Evolutionary conservation across 306 rosid species (phyloP).

Genomic region (Pterocarpus santalinus): DNA sequence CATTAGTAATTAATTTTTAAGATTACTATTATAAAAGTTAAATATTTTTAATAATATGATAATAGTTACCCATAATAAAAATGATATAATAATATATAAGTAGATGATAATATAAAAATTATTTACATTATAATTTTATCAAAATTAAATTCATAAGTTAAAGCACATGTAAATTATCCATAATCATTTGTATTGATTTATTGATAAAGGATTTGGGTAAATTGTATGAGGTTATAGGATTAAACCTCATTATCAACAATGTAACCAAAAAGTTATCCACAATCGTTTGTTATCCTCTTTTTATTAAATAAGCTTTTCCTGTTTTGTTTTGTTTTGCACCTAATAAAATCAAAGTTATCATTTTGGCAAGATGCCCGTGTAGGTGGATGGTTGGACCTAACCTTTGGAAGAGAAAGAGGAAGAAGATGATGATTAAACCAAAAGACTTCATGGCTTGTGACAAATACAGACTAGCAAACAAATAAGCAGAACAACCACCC

Average conservation of each 20-base stretch:
- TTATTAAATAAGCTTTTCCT: neutral
- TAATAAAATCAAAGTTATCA: conserved; percentile 13
- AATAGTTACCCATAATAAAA: too few species aligned
- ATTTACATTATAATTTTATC: too few species aligned
- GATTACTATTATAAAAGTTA: too few species aligned
- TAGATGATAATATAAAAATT: too few species aligned
- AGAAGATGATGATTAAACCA: neutral
- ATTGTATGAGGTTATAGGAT: too few species aligned
- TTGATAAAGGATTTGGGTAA: too few species aligned
- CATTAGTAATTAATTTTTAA: too few species aligned
- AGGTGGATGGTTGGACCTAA: conserved; percentile 37
- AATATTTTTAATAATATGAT: too few species aligned
- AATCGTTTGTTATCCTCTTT: neutral
- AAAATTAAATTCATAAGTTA: neutral
- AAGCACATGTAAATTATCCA: neutral
- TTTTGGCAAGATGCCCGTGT: conserved; percentile 47
- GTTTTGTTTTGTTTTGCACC: neutral
- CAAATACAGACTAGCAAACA: conserved; percentile 30
- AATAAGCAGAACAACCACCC: neutral
- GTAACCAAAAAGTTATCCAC: neutral
- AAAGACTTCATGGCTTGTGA: neutral
- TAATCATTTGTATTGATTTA: too few species aligned
- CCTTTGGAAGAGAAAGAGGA: conserved; percentile 16
- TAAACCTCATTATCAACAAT: too few species aligned
- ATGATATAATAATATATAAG: too few species aligned